Percentiles rank a stretch among this genome's conserved stretches.
phyloP scores from a whole-genome alignment of 2,329 filamentous ascomycete genomes.

The Colletotrichum lini region DNA sequence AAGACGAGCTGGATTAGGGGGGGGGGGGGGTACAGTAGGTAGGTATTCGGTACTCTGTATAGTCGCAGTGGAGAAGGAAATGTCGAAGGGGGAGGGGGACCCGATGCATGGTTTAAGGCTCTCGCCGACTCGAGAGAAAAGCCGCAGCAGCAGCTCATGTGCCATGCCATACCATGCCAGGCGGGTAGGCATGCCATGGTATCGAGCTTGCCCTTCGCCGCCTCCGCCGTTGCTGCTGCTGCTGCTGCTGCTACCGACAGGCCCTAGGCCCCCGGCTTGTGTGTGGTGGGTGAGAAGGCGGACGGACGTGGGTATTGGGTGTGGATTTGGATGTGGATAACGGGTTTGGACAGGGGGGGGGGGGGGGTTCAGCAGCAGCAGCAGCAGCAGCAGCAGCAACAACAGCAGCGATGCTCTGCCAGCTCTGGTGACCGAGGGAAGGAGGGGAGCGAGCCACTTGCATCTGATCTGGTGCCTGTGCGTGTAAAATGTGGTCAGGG shows the following conservation, averaged over 20 bases:
- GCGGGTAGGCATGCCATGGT: conserved; percentile 38
- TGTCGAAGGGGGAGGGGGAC: conserved; percentile 48
- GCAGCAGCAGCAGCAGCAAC: not conserved
- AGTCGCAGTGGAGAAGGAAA: conserved; percentile 53
- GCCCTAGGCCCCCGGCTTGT: conserved; percentile 20
- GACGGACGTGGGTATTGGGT: not conserved
- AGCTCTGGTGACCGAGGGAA: too few relatives aligned
- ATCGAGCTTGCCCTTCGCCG: conserved; percentile 21
- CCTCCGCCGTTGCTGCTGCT: not conserved
- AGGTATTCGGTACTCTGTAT: conserved; percentile 8
- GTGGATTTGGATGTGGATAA: conserved; percentile 16
- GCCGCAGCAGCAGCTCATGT: conserved; percentile 53
- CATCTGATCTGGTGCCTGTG: conserved; percentile 27
- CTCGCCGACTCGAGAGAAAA: conserved; percentile 53
- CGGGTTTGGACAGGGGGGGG: conserved; percentile 5
- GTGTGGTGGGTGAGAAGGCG: not conserved
- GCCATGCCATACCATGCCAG: conserved; percentile 49
- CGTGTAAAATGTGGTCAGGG: conserved; percentile 32
- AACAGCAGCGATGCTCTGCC: conserved; percentile 46
- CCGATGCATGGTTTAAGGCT: conserved; percentile 52
- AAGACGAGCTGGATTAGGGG: not conserved
- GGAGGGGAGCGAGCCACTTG: conserved; percentile 56
- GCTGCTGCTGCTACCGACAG: not conserved
- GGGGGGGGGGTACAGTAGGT: conserved; percentile 13
- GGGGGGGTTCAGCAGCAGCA: not conserved